These are phyloP conservation scores for Amphirosellinia nigrospora DNA, from an alignment of 495 filamentous ascomycete genomes.

Conservation along the genomic window DNA sequence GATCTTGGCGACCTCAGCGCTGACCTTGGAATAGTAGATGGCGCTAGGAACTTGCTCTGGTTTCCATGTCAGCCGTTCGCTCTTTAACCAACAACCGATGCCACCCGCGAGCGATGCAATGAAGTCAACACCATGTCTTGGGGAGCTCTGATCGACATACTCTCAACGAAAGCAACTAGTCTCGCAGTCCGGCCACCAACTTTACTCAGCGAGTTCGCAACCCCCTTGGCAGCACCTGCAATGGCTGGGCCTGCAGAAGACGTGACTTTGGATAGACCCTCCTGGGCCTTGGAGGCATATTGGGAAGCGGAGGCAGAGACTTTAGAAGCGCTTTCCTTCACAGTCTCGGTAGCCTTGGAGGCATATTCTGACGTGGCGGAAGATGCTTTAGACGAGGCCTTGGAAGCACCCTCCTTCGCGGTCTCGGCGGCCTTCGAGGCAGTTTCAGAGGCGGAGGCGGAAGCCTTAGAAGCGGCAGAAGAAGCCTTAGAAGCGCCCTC, in stretches of 20 bases:
- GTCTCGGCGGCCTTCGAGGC: slow-evolving; percentile 31
- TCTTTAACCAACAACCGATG: not conserved
- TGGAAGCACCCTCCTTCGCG: slow-evolving; percentile 12
- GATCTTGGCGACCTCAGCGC: slow-evolving; percentile 81
- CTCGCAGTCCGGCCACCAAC: slow-evolving; percentile 86
- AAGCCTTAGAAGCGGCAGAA: slow-evolving; percentile 18
- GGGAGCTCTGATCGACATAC: slow-evolving; percentile 62
- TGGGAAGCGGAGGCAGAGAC: slow-evolving; percentile 69
- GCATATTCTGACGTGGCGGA: slow-evolving; percentile 33
- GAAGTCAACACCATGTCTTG: not conserved
- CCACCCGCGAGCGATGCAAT: not conserved
- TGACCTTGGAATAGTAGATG: slow-evolving; percentile 90
- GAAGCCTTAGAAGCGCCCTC: slow-evolving; percentile 2
- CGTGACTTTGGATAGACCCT: slow-evolving; percentile 84
- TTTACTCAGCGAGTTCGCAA: slow-evolving; percentile 69
- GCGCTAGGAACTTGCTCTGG: slow-evolving; percentile 84
- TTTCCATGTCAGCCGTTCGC: slow-evolving; percentile 19
- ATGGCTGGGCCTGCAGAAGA: slow-evolving; percentile 80
- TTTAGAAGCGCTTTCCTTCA: slow-evolving; percentile 64
- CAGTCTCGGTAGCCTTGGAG: slow-evolving; percentile 68
- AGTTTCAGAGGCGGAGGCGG: no score
- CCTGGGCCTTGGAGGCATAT: slow-evolving; percentile 74
- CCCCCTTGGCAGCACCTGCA: slow-evolving; percentile 68
- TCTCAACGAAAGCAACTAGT: slow-evolving; percentile 80
- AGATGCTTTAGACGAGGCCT: not conserved